phyloP scores from a whole-genome alignment of 352 stramenopile genomes.

The Phytophthora syringae region DNA sequence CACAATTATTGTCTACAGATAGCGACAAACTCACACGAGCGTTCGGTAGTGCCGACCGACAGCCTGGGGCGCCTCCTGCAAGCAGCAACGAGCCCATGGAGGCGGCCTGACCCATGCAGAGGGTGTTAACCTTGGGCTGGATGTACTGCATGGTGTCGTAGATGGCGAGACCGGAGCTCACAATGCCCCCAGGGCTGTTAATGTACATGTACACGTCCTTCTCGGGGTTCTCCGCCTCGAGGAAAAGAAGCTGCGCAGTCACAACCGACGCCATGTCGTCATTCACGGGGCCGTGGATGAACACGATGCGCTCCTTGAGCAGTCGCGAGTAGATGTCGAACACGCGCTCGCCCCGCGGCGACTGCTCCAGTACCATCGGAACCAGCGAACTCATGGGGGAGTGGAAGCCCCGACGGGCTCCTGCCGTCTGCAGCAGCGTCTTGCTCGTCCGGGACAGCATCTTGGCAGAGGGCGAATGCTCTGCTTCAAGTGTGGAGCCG shows the following conservation, averaged over 20 bases:
- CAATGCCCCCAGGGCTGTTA: conserved; percentile 97
- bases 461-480: conserved; percentile 1
- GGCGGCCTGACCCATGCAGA: conserved; percentile 97
- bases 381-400: conserved; percentile 79
- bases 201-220: conserved; percentile 99
- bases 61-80: conserved; percentile 89
- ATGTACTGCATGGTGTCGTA: conserved; percentile 99
- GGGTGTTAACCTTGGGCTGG: conserved; percentile 96
- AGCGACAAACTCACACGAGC: conserved; percentile 80
- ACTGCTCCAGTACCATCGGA: conserved; percentile 96
- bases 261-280: conserved; percentile 87
- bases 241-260: conserved; percentile 93
- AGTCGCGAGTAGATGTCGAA: conserved; percentile 99
- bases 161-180: conserved; percentile 97
- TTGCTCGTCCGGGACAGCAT: conserved; percentile 25
- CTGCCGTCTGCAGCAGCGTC: conserved; percentile 17
- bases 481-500: conserved; percentile 38
- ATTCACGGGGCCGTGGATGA: conserved; percentile 95
- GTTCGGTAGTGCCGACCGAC: conserved; percentile 94
- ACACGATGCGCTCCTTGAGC: conserved; percentile 98
- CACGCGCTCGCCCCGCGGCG: conserved; percentile 91
- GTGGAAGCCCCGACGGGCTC: conserved; percentile 51
- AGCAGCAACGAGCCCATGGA: conserved; percentile 97
- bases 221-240: conserved; percentile 95
- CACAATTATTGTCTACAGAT: neutral